These are phyloP conservation scores for Immersiella caudata DNA, from an alignment of 495 filamentous ascomycete genomes.

Conservation along the genomic window DNA sequence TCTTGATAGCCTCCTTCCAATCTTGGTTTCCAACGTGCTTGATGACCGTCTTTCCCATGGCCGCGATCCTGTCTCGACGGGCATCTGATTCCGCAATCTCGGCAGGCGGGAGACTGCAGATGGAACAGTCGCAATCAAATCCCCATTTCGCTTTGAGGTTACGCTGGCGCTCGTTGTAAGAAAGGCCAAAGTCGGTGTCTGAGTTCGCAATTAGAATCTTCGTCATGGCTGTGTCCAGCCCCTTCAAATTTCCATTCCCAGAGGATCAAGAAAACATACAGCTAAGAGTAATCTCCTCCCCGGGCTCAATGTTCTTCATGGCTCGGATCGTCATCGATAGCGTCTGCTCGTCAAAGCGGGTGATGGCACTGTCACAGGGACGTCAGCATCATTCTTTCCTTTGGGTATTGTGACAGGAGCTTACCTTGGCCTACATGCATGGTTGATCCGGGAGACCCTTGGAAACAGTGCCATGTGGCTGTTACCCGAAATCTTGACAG, in stretches of 20 bases:
- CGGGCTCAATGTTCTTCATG: constrained; percentile 36
- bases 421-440: constrained; percentile 43
- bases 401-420: neutral
- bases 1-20: constrained; percentile 25
- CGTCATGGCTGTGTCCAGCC: too few relatives aligned
- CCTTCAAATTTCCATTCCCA: too few relatives aligned
- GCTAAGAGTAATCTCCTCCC: constrained; percentile 44
- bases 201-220: neutral
- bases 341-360: constrained; percentile 22
- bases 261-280: constrained; percentile 26
- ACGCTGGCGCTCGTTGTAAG: constrained; percentile 31
- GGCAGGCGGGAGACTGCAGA: constrained; percentile 35
- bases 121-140: constrained; percentile 40
- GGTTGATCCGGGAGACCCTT: constrained; percentile 38
- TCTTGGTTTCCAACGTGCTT: constrained; percentile 27
- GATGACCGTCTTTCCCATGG: constrained; percentile 30
- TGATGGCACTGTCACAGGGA: constrained; percentile 32
- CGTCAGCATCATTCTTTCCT: neutral
- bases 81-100: constrained; percentile 33
- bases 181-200: constrained; percentile 38
- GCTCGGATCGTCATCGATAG: constrained; percentile 30
- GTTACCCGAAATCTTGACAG: constrained; percentile 15
- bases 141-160: constrained; percentile 39
- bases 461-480: constrained; percentile 32
- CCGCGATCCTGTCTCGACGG: constrained; percentile 30